Evolutionary conservation across 441 rosid species (phyloP).

Genomic region (Jatropha multifida): DNA sequence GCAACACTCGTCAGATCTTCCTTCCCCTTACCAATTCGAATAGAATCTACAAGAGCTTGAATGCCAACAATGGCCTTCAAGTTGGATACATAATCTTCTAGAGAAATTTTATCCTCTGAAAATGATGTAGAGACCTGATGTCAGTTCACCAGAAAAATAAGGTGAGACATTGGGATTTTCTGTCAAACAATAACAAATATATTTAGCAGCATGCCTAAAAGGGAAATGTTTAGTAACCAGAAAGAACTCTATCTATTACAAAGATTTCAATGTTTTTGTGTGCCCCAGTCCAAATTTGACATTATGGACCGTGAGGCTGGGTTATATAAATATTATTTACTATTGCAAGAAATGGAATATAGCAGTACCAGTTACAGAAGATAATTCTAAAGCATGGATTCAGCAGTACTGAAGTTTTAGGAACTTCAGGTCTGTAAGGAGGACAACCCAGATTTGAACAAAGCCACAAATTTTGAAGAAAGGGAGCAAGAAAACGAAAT

Average conservation of each 20-base stretch:
- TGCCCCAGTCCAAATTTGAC: background rate
- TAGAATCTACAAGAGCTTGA: slow-evolving; percentile 58
- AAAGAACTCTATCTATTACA: slow-evolving; percentile 4
- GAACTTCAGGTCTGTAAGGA: background rate
- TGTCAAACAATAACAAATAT: slow-evolving; percentile 4
- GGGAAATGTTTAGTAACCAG: background rate
- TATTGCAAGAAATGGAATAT: background rate
- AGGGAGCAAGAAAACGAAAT: background rate
- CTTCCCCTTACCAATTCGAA: slow-evolving; percentile 77
- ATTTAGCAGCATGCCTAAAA: slow-evolving; percentile 8
- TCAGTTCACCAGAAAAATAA: slow-evolving; percentile 22
- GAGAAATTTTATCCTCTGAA: slow-evolving; percentile 50
- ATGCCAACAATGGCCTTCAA: slow-evolving; percentile 56
- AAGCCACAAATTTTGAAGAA: background rate
- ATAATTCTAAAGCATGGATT: background rate
- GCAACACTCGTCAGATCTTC: slow-evolving; percentile 63
- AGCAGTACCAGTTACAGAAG: background rate
- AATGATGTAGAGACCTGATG: slow-evolving; percentile 61
- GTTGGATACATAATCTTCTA: slow-evolving; percentile 44
- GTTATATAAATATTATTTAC: background rate
- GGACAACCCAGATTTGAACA: background rate
- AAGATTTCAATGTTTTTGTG: slow-evolving; percentile 1
- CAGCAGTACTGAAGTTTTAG: background rate
- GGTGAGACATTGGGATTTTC: slow-evolving; percentile 13
- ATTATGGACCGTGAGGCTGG: background rate